Evolutionary conservation across 805 yeast species (phyloP).

Genomic region (Candida incommunis): DNA sequence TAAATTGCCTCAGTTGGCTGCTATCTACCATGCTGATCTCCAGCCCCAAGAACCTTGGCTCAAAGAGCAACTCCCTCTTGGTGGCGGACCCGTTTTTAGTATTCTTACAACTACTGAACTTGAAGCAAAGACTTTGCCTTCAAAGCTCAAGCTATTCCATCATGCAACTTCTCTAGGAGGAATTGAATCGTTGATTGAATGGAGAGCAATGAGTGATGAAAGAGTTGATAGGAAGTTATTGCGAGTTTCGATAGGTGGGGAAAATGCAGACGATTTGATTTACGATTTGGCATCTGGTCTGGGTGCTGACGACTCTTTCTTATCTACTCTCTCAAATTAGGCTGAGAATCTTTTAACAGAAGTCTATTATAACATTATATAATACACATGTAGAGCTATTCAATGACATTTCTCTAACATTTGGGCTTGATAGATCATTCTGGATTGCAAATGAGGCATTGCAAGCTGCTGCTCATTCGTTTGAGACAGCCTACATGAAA

Average conservation of each 20-base stretch:
- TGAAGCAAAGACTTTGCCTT: constrained; percentile 33
- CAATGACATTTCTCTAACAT: no score
- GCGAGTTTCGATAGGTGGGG: constrained; percentile 72
- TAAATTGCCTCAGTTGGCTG: constrained; percentile 34
- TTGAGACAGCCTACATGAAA: constrained; percentile 11
- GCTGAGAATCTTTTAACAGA: no score
- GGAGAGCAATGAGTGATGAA: constrained; percentile 69
- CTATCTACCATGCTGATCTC: constrained; percentile 58
- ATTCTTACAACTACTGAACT: constrained; percentile 37
- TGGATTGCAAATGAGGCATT: neutral
- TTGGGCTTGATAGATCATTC: neutral
- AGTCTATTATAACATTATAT: no score
- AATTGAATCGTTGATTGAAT: constrained; percentile 78
- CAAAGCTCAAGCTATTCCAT: constrained; percentile 52
- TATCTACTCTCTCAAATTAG: neutral
- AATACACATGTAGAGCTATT: no score
- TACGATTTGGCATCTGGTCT: constrained; percentile 56
- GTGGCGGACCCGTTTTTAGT: constrained; percentile 65
- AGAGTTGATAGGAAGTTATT: constrained; percentile 41
- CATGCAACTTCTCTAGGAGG: constrained; percentile 95
- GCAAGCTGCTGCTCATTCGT: neutral
- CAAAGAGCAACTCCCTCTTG: constrained; percentile 42
- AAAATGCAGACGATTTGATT: constrained; percentile 62
- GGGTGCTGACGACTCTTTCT: neutral
- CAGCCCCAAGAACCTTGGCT: constrained; percentile 57